Percentiles rank a stretch among this genome's conserved stretches.
Conservation (phyloP, 2,329 filamentous ascomycete species). For the Leptographium wingfieldii region DNA sequence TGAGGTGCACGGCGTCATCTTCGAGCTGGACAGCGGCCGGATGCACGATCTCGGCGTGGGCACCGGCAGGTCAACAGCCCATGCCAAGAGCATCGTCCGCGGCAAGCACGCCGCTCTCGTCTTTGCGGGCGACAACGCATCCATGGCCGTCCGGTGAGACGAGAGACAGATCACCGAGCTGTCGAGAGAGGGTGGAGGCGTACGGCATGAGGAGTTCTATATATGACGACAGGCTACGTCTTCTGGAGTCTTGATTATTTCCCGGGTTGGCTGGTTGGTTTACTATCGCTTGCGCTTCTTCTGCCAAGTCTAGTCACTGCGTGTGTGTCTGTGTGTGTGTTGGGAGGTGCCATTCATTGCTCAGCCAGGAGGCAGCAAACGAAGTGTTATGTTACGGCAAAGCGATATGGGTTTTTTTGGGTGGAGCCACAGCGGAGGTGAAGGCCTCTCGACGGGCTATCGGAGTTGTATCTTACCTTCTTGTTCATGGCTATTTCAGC, state of each 20-base stretch:
- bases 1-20: conserved; percentile 65
- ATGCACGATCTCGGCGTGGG: conserved; percentile 36
- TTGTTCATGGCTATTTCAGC: neutral
- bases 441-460: neutral
- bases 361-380: too few species aligned
- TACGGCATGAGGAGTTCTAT: neutral
- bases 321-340: neutral
- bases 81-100: conserved; percentile 25
- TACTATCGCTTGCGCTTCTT: neutral
- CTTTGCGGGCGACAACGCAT: conserved; percentile 25
- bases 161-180: neutral
- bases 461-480: neutral
- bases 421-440: neutral
- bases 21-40: conserved; percentile 44
- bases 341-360: neutral
- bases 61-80: conserved; percentile 16
- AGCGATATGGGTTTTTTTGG: neutral
- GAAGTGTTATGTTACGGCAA: neutral
- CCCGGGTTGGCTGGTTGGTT: neutral
- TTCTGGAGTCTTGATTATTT: neutral
- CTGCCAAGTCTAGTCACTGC: neutral
- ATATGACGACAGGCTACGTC: neutral
- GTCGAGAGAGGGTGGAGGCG: neutral
- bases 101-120: conserved; percentile 38
- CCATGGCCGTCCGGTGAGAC: conserved; percentile 16